A percentile compares a stretch with the other conserved stretches of the same genome.
phyloP scores from a whole-genome alignment of 1,139 yeast species.

The Debaryomycetaceae sp. region DNA sequence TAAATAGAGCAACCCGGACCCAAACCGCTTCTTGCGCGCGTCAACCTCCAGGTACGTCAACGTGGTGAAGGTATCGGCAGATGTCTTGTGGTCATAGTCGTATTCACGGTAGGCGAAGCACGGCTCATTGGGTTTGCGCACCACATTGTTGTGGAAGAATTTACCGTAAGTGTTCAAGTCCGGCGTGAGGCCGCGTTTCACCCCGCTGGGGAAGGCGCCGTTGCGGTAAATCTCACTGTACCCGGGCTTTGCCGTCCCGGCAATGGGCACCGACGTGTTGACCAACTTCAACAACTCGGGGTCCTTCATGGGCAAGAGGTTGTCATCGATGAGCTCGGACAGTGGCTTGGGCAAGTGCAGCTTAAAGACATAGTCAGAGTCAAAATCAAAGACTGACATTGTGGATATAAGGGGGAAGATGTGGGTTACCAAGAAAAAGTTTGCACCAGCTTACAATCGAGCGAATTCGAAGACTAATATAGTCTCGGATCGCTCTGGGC shows the following conservation, averaged over 20 bases:
- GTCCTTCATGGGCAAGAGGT: slow-evolving; percentile 25
- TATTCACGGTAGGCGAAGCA: slow-evolving; percentile 29
- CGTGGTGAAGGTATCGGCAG: slow-evolving; percentile 38
- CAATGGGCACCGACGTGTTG: slow-evolving; percentile 21
- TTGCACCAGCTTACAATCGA: too few species aligned
- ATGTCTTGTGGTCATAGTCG: slow-evolving; percentile 23
- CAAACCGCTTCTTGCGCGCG: slow-evolving; percentile 46
- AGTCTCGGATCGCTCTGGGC: too few species aligned
- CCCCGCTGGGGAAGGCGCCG: slow-evolving; percentile 17
- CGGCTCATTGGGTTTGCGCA: slow-evolving; percentile 17
- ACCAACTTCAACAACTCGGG: slow-evolving; percentile 6
- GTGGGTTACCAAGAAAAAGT: too few species aligned
- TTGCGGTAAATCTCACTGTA: slow-evolving; percentile 33
- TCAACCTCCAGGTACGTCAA: slow-evolving; percentile 40
- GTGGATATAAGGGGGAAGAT: background rate
- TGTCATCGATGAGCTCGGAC: too few species aligned
- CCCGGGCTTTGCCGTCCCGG: slow-evolving; percentile 28
- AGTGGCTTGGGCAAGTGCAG: too few species aligned
- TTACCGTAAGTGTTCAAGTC: slow-evolving; percentile 27
- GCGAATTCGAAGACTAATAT: too few species aligned
- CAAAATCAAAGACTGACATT: slow-evolving; percentile 4
- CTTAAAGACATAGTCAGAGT: slow-evolving; percentile 3
- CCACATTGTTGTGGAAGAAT: slow-evolving; percentile 21
- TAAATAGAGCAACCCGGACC: slow-evolving; percentile 59
- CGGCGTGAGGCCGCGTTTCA: slow-evolving; percentile 20